Conservation (phyloP, 1,284 basidiomycete genomes). For the Austroboletus niveus region DNA sequence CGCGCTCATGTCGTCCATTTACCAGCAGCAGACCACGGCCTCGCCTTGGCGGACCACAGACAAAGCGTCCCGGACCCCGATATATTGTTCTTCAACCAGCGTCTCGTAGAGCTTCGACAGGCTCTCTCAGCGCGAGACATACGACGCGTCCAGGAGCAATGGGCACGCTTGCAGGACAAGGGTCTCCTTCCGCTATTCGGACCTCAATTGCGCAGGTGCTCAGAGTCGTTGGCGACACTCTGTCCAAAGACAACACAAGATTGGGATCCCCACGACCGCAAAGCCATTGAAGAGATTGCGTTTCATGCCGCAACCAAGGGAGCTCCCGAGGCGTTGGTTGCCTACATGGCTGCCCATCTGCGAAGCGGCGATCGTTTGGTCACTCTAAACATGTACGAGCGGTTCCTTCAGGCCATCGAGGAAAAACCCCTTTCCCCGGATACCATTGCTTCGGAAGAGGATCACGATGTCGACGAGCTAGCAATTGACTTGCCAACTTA, state of each 20-base stretch:
- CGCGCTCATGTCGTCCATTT: slow-evolving; percentile 8
- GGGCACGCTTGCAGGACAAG: slow-evolving; percentile 44
- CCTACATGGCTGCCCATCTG: slow-evolving; percentile 50
- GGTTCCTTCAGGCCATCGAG: slow-evolving; percentile 34
- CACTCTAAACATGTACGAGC: slow-evolving; percentile 48
- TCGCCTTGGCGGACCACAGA: background rate
- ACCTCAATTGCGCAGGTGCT: slow-evolving; percentile 40
- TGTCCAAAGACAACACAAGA: slow-evolving; percentile 22
- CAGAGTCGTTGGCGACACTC: slow-evolving; percentile 34
- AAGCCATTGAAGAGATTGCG: slow-evolving; percentile 46
- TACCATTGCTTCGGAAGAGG: slow-evolving; percentile 17
- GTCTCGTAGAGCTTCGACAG: slow-evolving; percentile 36
- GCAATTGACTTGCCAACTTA: slow-evolving; percentile 20
- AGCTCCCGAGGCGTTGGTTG: slow-evolving; percentile 44
- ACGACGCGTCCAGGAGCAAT: slow-evolving; percentile 36
- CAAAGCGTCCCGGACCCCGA: slow-evolving; percentile 27
- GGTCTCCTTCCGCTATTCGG: slow-evolving; percentile 44
- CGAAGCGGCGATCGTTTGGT: slow-evolving; percentile 38
- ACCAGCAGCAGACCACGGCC: background rate
- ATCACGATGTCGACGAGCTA: slow-evolving; percentile 17
- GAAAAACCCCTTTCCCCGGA: slow-evolving; percentile 21
- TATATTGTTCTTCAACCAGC: slow-evolving; percentile 34
- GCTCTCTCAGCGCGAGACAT: slow-evolving; percentile 37
- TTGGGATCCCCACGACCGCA: slow-evolving; percentile 31
- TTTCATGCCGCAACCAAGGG: slow-evolving; percentile 45